Percentiles rank a stretch among this genome's conserved stretches.
Evolutionary conservation across 805 yeast genomes (phyloP).

Genomic region (Blastobotrys terrestris): DNA sequence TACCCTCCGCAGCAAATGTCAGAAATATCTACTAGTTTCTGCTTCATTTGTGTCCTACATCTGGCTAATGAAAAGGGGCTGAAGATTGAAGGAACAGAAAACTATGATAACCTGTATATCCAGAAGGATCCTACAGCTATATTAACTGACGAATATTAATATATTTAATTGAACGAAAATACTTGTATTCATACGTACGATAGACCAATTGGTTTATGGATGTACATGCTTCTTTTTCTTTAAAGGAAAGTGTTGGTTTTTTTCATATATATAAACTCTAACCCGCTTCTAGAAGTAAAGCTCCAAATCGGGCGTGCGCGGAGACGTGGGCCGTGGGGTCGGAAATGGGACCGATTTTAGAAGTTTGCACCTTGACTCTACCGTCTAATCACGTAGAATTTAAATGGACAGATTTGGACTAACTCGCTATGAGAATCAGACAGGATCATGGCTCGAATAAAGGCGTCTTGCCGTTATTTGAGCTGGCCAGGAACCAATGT

Average conservation of each 20-base stretch:
- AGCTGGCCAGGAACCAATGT: conserved; percentile 21
- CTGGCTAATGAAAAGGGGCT: conserved; percentile 83
- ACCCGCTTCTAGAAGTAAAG: no score
- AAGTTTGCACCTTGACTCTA: neutral
- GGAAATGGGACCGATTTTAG: neutral
- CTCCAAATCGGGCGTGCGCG: no score
- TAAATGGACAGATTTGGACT: neutral
- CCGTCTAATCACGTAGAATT: neutral
- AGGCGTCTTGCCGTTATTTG: conserved; percentile 13
- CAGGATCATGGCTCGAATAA: neutral
- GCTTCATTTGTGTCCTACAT: conserved; percentile 77
- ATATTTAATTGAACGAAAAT: neutral
- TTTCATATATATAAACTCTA: no score
- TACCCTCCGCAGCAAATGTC: conserved; percentile 52
- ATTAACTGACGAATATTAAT: conserved; percentile 1
- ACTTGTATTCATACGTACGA: neutral
- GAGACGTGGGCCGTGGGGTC: conserved; percentile 1
- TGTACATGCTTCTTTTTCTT: no score
- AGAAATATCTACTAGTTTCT: conserved; percentile 78
- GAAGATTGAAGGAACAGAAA: conserved; percentile 43
- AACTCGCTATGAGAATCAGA: neutral
- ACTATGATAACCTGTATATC: conserved; percentile 28
- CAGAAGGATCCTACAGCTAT: conserved; percentile 17
- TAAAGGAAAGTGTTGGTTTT: no score
- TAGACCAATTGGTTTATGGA: no score